phyloP scores from a whole-genome alignment of 2,329 filamentous ascomycete genomes.

The Beauveria australis region DNA sequence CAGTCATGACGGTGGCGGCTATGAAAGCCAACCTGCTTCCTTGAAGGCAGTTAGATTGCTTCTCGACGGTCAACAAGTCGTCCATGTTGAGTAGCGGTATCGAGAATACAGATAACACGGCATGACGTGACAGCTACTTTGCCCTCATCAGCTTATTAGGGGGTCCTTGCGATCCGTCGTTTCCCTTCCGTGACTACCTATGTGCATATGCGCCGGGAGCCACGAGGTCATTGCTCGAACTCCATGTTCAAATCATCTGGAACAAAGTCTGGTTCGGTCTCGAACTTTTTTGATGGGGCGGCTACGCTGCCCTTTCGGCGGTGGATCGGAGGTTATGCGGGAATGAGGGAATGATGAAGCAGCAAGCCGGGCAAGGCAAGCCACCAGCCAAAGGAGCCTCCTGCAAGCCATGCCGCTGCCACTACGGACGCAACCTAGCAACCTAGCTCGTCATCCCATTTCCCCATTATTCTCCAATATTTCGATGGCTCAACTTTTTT shows the following conservation, averaged over 20 bases:
- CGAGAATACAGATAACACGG: neutral
- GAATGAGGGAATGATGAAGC: constrained; percentile 3
- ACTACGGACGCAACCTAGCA: neutral
- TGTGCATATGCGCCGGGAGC: neutral
- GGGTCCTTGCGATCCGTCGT: neutral
- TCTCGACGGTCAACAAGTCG: no score
- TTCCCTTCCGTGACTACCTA: neutral
- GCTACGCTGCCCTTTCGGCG: constrained; percentile 2
- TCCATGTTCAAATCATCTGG: constrained; percentile 12
- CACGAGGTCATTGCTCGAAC: neutral
- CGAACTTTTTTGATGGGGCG: constrained; percentile 12
- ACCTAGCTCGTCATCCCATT: constrained; percentile 5
- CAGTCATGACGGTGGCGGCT: neutral
- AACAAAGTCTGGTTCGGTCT: constrained; percentile 16
- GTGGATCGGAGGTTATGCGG: constrained; percentile 13
- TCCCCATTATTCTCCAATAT: constrained; percentile 4
- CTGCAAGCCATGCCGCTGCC: constrained; percentile 9
- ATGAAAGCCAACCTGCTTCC: no score
- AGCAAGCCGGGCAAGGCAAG: no score
- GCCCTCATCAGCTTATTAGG: neutral
- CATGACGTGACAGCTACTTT: neutral
- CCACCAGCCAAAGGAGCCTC: neutral
- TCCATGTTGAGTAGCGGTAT: neutral
- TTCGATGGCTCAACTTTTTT: neutral
- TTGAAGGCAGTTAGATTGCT: no score